Evolutionary conservation across 139 green algal species (phyloP), one percentile per base, ranked within the genome.

Genomic region (Nannochloris sp.): DNA sequence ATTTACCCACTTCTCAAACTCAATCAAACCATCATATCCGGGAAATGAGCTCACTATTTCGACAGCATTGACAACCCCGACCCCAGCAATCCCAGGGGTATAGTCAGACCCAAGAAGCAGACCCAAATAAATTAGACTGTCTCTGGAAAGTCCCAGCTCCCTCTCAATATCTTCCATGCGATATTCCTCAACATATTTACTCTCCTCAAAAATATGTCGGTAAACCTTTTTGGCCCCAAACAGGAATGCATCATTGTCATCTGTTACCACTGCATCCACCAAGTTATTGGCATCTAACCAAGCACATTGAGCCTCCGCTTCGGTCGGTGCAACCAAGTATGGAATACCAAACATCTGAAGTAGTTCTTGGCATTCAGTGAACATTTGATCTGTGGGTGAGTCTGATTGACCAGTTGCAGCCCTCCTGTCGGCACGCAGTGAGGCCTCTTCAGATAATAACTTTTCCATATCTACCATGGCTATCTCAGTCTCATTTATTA

Each of bases 161-260:
- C 25, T 27, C 51, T 87, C 73, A 44, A 98, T 62, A 62, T 96
- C 87, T 0, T 67, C 37, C 53, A 79, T 77, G 15, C 67, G 48
- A 72, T 97, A 99, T 73, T 94, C 83, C 79, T 99, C 93, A 36
- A 92, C 89, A 60, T 96, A 97, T 70, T 91, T 89, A 29, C 76
- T 74, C 15, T 71, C 66, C 29, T 82, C 66, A 73, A 95, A 95
- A 14, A 94, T 80, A 72, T 94, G 76, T 54, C 79, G 67, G 78
- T 93, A 98, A 11, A 99, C 82, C 48, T 83, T 79, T 16, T 46
- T 62, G 3, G 67, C 91, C 2, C 93, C 93, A 81, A 99, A 99
- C 23, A 99, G 81, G 67, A 99, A 97, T 2, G 81, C 94, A 64
- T 99, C 93, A 54, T 92, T 95, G 70, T 99, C 93, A 48, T 99